Conservation (phyloP, 2,329 filamentous ascomycete genomes). For the Hymenoscyphus occultus region DNA sequence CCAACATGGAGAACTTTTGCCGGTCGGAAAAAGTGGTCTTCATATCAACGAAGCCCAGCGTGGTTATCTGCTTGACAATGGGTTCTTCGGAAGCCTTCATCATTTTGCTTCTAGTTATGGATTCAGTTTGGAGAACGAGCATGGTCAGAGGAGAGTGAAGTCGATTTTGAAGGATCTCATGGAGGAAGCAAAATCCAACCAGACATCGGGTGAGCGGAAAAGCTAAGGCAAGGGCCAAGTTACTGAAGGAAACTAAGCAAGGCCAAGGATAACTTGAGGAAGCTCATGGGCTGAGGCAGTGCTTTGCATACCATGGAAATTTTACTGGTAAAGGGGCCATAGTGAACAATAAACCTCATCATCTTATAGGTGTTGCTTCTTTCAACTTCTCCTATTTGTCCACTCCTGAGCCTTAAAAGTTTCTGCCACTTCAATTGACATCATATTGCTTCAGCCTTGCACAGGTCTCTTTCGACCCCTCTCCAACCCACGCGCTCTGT, state of each 20-base stretch:
- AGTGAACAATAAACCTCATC: too few species aligned
- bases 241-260: not conserved
- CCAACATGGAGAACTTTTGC: not conserved
- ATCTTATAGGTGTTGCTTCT: too few species aligned
- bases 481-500: too few species aligned
- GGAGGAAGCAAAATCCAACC: not conserved
- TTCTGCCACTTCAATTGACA: too few species aligned
- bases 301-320: too few species aligned
- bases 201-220: not conserved
- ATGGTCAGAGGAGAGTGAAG: not conserved
- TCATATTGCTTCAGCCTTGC: too few species aligned
- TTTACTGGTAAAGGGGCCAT: too few species aligned
- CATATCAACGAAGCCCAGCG: not conserved
- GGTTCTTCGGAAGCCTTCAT: not conserved
- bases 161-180: not conserved
- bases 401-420: too few species aligned
- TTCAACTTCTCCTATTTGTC: too few species aligned
- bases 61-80: not conserved
- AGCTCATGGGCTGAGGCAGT: too few species aligned
- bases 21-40: not conserved
- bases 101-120: not conserved
- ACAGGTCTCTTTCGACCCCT: too few species aligned
- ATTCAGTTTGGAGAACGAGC: not conserved
- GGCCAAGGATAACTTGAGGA: not conserved
- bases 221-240: not conserved